These are phyloP conservation scores for Cyamopsis tetragonoloba DNA, from an alignment of 306 rosid species.

Conservation along the genomic window DNA sequence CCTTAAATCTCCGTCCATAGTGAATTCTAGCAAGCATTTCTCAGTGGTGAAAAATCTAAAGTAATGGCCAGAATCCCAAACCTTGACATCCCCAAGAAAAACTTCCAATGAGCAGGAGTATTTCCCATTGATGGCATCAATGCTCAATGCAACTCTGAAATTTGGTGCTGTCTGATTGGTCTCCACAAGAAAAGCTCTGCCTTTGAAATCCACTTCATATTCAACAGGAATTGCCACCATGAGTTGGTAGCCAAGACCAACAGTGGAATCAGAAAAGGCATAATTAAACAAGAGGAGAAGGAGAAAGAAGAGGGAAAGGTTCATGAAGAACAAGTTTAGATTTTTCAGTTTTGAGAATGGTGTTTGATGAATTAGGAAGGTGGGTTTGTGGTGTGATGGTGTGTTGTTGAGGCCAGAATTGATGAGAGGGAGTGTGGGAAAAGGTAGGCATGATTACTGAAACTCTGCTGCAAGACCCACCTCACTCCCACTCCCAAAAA, in stretches of 20 bases:
- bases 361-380: slow-evolving; percentile 17
- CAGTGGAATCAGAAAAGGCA: slow-evolving; percentile 44
- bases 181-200: slow-evolving; percentile 58
- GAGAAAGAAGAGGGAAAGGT: slow-evolving; percentile 33
- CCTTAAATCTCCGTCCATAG: slow-evolving; percentile 71
- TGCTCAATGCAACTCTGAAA: slow-evolving; percentile 62
- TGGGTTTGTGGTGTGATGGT: slow-evolving; percentile 37
- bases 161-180: slow-evolving; percentile 41
- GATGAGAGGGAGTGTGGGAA: slow-evolving; percentile 35
- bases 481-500: slow-evolving; percentile 47
- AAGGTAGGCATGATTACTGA: slow-evolving; percentile 40
- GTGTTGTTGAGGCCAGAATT: slow-evolving; percentile 35
- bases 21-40: slow-evolving; percentile 59
- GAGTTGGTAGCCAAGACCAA: slow-evolving; percentile 43
- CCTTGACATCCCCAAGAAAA: slow-evolving; percentile 82
- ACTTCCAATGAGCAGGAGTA: slow-evolving; percentile 72
- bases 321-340: slow-evolving; percentile 40
- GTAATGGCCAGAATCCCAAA: slow-evolving; percentile 85
- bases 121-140: slow-evolving; percentile 50
- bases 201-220: slow-evolving; percentile 50
- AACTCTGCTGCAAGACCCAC: slow-evolving; percentile 43
- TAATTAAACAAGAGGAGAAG: slow-evolving; percentile 33
- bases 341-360: slow-evolving; percentile 16
- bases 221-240: slow-evolving; percentile 52
- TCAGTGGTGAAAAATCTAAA: slow-evolving; percentile 53